Evolutionary conservation across 2,329 filamentous ascomycete species (phyloP), one percentile per base, ranked within the genome.

Genomic region (Colletotrichum navitas): DNA sequence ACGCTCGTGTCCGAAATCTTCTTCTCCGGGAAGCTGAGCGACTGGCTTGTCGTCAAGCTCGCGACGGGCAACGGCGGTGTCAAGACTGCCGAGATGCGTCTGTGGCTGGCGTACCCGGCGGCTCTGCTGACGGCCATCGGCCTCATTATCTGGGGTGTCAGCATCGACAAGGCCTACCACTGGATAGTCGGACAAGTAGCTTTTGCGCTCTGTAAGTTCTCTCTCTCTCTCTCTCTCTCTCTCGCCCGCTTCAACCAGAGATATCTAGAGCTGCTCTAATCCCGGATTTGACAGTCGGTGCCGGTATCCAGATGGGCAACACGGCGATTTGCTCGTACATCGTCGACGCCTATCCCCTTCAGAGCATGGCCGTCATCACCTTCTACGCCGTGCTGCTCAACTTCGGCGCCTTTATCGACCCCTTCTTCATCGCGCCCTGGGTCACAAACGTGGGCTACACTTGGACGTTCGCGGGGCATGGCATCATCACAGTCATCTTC

Each of bases 181-280:
- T 89, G 87, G 86, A 86, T 88, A 45, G 84, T 88, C 0, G 88
- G 86, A 1, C 87, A 90, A 71, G 78, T 88, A 4, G 86, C 85
- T 0, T 85, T 90, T 72, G 87, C 87, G 72, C 76, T 89, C 1
- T 87, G 85, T 87, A 79, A 79, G 83, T 79, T n/a, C 10, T 26
- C 29, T 12, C 16, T 32, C 32, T 1, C n/a, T n/a, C n/a, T n/a
- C n/a, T n/a, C n/a, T n/a, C n/a, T 6, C 29, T 7, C 45, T 18
- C 43, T 5, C 16, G 12, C 11, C 2, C 12, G 7, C n/a, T 16
- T 2, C 32, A 16, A 6, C 7, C 32, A 16, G 11, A 3, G 34
- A 26, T 4, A n/a, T 26, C 52, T 18, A 26, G 5, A 4, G 39
- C n/a, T 14, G 2, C 16, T 10, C 68, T 63, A 56, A 73, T 36